These are phyloP conservation scores for Zygosaccharomyces bailii DNA, from an alignment of 805 yeast genomes.

Conservation along the genomic window DNA sequence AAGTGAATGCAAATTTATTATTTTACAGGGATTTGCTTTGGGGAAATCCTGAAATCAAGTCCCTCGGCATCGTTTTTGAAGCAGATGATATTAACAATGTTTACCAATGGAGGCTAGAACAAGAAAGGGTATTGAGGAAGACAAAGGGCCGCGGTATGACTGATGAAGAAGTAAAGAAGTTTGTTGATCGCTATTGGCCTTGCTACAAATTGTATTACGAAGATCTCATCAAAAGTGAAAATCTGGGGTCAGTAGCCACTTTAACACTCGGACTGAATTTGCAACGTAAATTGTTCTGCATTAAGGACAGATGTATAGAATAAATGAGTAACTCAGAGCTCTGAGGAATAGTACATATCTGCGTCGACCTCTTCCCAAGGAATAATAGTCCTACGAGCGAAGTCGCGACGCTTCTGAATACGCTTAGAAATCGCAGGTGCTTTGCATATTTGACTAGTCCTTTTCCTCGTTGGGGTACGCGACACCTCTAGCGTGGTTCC, in stretches of 20 bases:
- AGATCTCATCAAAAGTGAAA: slow-evolving; percentile 37
- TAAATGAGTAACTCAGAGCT: slow-evolving; percentile 8
- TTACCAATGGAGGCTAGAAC: slow-evolving; percentile 74
- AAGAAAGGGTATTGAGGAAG: slow-evolving; percentile 34
- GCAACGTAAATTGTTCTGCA: slow-evolving; percentile 24
- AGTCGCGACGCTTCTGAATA: slow-evolving; percentile 12
- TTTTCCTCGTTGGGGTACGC: not conserved
- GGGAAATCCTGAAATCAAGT: slow-evolving; percentile 51
- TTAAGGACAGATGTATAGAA: slow-evolving; percentile 15
- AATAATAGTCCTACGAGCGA: slow-evolving; percentile 25
- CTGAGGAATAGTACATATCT: slow-evolving; percentile 13
- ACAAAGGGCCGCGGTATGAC: slow-evolving; percentile 73
- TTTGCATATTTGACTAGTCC: not conserved
- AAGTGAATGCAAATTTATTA: slow-evolving; percentile 51
- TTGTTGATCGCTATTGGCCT: slow-evolving; percentile 86
- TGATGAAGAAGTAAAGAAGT: slow-evolving; percentile 59
- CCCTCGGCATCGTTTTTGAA: slow-evolving; percentile 57
- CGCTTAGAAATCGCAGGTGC: slow-evolving; percentile 3
- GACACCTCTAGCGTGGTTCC: not conserved
- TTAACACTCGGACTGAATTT: slow-evolving; percentile 32
- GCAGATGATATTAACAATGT: slow-evolving; percentile 62
- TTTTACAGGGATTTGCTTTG: slow-evolving; percentile 45
- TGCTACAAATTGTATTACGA: slow-evolving; percentile 68
- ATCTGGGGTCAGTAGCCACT: slow-evolving; percentile 29
- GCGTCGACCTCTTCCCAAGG: slow-evolving; percentile 31